Evolutionary conservation across 2,329 filamentous ascomycete species (phyloP), one percentile per base, ranked within the genome.

Genomic region (Diaporthe vaccinii): DNA sequence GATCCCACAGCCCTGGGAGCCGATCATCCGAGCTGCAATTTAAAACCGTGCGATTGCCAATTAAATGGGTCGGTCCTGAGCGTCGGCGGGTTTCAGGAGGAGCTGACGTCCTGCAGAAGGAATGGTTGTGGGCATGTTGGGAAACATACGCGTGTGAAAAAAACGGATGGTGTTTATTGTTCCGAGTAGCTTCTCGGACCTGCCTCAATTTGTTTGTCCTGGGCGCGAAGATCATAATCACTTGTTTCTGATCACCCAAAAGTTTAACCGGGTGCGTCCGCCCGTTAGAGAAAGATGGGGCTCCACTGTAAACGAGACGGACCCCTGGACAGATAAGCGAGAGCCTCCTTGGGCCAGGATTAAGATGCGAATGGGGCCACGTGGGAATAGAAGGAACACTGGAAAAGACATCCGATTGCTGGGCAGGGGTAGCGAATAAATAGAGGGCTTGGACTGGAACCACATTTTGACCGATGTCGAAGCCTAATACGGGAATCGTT

Each of bases 21-120:
- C 72, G 58, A 17, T 46, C 44, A 74, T 49, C 75, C 75, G 75
- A 72, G 67, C 57, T 53, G 49, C 53, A 76, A 72, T 71, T 71
- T 61, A 57, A 74, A 55, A 76, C 67, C 75, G 53, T 61, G 55
- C 75, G 65, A 76, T 74, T 51, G 59, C 51, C 25, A 65, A 73
- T 67, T n/a, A 59, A 49, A 76, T 68, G 72, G 74, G 72, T 36
- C 72, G 72, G 65, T 72, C 59, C 58, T 67, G 58, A 31, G 69
- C 53, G 31, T 67, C 39, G 61, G 28, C 28, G 20, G 14, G 72
- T 76, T 76, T 76, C 74, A 76, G 75, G 51, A 58, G 49, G 41
- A 20, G 57, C 72, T 67, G 69, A 28, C 72, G n/a, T 55, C 39
- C 75, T 58, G 49, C 59, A 53, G 67, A 31, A 76, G 55, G 74